Percentiles rank a stretch among this genome's conserved stretches.
phyloP scores from a whole-genome alignment of 2,329 filamentous ascomycete species.

The Claviceps sp. region DNA sequence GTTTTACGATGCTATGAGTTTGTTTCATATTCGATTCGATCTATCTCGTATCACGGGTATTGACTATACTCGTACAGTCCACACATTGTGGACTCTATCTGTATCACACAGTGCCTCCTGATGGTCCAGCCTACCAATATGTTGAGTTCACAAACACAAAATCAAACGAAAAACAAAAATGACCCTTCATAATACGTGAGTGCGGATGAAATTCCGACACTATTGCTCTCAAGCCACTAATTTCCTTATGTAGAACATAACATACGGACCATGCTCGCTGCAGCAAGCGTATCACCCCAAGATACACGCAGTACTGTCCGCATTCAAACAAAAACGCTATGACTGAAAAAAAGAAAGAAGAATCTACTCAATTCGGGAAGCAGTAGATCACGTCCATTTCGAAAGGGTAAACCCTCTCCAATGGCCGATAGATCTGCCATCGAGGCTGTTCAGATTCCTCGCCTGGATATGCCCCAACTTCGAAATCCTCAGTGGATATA shows the following conservation, averaged over 20 bases:
- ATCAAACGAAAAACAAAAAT: not conserved
- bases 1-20: not conserved
- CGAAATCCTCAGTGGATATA: slow-evolving; percentile 16
- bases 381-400: slow-evolving; percentile 26
- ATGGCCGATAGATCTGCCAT: slow-evolving; percentile 24
- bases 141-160: not conserved
- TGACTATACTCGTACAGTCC: not conserved
- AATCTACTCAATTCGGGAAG: slow-evolving; percentile 9
- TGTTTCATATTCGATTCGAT: not conserved
- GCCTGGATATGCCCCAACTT: slow-evolving; percentile 13
- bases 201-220: not conserved
- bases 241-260: not conserved
- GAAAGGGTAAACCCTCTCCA: slow-evolving; percentile 22
- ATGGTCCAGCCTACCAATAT: not conserved
- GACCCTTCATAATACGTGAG: slow-evolving; percentile 2
- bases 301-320: not conserved
- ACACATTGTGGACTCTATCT: not conserved
- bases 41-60: not conserved
- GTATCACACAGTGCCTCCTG: not conserved
- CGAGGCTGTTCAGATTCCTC: slow-evolving; percentile 15
- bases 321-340: slow-evolving; percentile 10
- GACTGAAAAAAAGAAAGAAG: slow-evolving; percentile 7
- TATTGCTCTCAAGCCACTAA: not conserved
- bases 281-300: not conserved
- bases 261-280: not conserved